Conservation (phyloP, 352 stramenopile species). For the Thraustotheca clavata region DNA sequence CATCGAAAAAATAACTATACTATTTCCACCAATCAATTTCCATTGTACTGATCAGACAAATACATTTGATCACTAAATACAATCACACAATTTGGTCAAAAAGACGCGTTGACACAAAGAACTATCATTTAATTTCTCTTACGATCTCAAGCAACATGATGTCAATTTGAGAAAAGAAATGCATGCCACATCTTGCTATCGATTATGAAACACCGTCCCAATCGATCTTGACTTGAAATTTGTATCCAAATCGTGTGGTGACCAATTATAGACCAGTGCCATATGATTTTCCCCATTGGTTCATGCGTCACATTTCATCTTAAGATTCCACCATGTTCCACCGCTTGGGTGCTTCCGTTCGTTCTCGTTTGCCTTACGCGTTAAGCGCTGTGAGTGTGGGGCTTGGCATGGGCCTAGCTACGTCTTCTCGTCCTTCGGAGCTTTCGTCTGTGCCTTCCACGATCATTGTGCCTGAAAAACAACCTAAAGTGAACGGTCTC, state of each 20-base stretch:
- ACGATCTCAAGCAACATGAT: no score
- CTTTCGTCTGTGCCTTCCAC: constrained; percentile 6
- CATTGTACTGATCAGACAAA: neutral
- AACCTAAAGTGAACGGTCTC: constrained; percentile 82
- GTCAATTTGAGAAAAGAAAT: no score
- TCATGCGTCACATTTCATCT: constrained; percentile 1
- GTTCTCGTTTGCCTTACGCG: constrained; percentile 6
- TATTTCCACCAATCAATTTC: neutral
- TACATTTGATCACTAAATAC: neutral
- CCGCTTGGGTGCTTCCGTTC: constrained; percentile 2
- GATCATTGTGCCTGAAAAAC: constrained; percentile 38
- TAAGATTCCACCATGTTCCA: constrained; percentile 18
- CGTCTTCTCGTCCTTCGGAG: constrained; percentile 8
- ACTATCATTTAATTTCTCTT: no score
- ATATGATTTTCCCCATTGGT: neutral
- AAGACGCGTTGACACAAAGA: no score
- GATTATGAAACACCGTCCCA: constrained; percentile 8
- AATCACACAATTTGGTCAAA: neutral
- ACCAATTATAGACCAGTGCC: neutral
- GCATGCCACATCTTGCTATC: neutral
- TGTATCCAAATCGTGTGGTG: constrained; percentile 19
- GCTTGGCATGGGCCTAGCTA: constrained; percentile 17
- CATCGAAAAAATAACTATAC: no score
- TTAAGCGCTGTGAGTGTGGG: constrained; percentile 16
- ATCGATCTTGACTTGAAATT: neutral